Base-by-base conservation (phyloP, 805 yeast species). In the Wickerhamomyces chambardii region DNA sequence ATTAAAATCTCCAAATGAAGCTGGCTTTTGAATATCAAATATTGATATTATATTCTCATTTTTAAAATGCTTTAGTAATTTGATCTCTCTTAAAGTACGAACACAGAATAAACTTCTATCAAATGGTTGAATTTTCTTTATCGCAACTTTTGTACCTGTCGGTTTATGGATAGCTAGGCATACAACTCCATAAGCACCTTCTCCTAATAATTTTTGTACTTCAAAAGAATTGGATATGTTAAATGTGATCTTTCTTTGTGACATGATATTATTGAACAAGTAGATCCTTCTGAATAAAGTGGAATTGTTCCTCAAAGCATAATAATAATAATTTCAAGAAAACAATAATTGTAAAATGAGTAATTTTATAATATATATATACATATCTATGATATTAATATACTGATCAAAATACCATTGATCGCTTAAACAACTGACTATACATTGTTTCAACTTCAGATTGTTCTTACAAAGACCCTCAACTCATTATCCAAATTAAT, bases 151-250 rank as follows among this genome's bases (percentile, higher is more conserved):
- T 46, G 82, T 89, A 36, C 81, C 80, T 2, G 92, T 73, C 6
- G 95, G 95, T 50, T 75, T 73, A 58, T 90, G 95, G 10, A 78
- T 60, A 0, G 97, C 97, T 10, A 90, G 75, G 56, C 96, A 78
- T 10, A 90, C 97, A 11, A 89, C 77, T 6, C 97, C 97, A 53
- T 90, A 90, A 1, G 97, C 97, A 15, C 97, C 97, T 58, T 87
- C 95, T 8, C 97, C 97, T 2, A 90, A 78, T 14, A 90, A 73
- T 45, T 84, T 86, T 34, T 79, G 66, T 32, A 90, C 77, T 56
- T 86, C 86, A 58, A 89, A 90, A 51, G 84, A 87, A 41, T 82
- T 84, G 21, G 89, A 78, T 19, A 90, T 90, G 55, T 86, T 85
- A 67, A 90, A 90, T 3, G 75, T 62, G 34, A 73, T 64, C 38